Evolutionary conservation across 805 yeast species (phyloP), one percentile per base, ranked within the genome.

Genomic region (Zygoascus tannicola): DNA sequence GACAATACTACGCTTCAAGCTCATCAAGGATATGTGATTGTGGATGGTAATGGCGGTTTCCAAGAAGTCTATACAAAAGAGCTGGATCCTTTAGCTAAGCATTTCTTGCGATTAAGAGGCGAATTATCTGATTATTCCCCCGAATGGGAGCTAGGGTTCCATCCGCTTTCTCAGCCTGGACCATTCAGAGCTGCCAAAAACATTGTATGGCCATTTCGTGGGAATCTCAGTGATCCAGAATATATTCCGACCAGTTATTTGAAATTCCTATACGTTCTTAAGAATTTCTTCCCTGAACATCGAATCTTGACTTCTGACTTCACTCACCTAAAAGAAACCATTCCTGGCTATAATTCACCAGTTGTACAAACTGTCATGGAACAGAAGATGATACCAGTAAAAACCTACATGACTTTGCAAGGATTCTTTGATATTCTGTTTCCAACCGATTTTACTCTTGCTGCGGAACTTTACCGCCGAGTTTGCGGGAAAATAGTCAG

Each of bases 401-500:
- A 78, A 32, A 78, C 88, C 0, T 85, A 78, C 59, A 80, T 85
- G 88, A 81, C 75, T n/a, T 72, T 80, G 33, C 94, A 84, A 57
- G 95, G 95, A 0, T 81, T 73, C 56, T 85, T 84, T 58, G 94
- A 85, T 60, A 85, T 85, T 41, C 77, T 84, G 81, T 85, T 85
- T 56, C 85, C 94, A 7, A 85, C 94, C 0, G 82, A 85, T 55
- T 86, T 85, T 59, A 63, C 65, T 5, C 65, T 78, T 5, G 76
- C 78, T 3, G 68, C 74, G 34, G 81, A 78, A 40, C 48, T 85
- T 47, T 86, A 85, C 56, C 65, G 68, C 15, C 73, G 74, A 48
- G 74, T 83, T 14, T 73, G 80, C 18, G 86, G 86, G 0, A 80
- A 75, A 52, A 58, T 70, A 2, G 71, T 80, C 14, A 65, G 63